Evolutionary conservation across 805 yeast species (phyloP).

Genomic region (Ogataea siamensis): DNA sequence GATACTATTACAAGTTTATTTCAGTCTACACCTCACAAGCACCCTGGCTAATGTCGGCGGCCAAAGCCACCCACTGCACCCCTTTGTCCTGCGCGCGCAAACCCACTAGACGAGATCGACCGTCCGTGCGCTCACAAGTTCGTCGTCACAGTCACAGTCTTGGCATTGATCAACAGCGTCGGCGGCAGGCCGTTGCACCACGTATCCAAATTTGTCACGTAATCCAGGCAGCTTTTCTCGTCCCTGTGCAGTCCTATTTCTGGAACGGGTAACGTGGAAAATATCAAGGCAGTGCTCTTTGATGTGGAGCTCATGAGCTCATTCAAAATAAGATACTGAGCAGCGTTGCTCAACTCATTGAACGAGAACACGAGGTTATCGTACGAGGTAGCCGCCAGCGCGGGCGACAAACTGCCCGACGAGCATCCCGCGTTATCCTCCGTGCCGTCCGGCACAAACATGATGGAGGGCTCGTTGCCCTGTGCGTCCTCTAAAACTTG

Average conservation of each 20-base stretch:
- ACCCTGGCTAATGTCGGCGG: no score
- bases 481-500: conserved; percentile 64
- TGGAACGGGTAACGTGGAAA: conserved; percentile 91
- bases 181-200: conserved; percentile 89
- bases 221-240: conserved; percentile 67
- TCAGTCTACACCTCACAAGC: background rate
- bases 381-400: conserved; percentile 15
- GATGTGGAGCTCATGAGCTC: conserved; percentile 76
- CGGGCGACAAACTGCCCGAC: conserved; percentile 5
- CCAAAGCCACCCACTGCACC: no score
- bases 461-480: conserved; percentile 64
- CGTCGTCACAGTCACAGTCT: conserved; percentile 94
- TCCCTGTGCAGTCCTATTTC: conserved; percentile 74
- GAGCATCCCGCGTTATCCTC: conserved; percentile 3
- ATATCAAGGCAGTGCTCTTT: conserved; percentile 62
- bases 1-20: background rate
- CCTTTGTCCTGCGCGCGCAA: no score
- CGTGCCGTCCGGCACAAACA: conserved; percentile 51
- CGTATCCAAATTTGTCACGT: conserved; percentile 69
- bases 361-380: conserved; percentile 44
- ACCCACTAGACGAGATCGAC: no score
- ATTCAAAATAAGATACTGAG: conserved; percentile 85
- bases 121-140: conserved; percentile 63
- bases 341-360: conserved; percentile 86
- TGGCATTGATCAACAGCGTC: conserved; percentile 76